Base-by-base conservation (phyloP, 805 yeast genomes). In the Ogataea glucozyma region DNA sequence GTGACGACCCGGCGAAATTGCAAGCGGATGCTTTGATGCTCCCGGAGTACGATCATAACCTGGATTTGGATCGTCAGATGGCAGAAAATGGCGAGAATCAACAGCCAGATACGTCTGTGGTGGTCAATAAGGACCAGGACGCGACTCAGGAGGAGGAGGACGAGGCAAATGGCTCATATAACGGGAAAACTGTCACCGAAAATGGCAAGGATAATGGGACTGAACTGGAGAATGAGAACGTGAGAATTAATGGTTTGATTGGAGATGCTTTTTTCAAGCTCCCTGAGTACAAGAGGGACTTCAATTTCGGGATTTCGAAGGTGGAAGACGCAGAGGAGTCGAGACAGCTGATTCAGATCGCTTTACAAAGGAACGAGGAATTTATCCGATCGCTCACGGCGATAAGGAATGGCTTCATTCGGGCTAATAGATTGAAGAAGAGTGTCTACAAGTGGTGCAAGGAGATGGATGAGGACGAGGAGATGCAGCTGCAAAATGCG, bases 341-440 rank as follows among this genome's bases (percentile, higher is more conserved):
- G 1, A 69, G 91, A 48, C 90, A 85, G 55, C 72, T 81, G 61
- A 81, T 78, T 40, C 96, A 76, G 70, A 88, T 83, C 33, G 84
- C 85, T 0, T 70, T 88, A 33, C 96, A 90, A 62, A 79, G 91
- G 48, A 78, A 82, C 45, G 89, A 88, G 58, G 98, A 93, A 63
- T 91, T 84, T 60, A 83, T 89, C 39, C 75, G 91, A 55, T 85
- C 89, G 47, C 68, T 93, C 56, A 71, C 79, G n/a, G 77, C 72
- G 26, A 74, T 93, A 26, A 74, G 97, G 52, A 75, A 75, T 54
- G 95, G 89, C 1, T 67, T 91, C 20, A 79, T 85, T 26, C 76
- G 86, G 54, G 91, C 96, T 0, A 87, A 85, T 53, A 70, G 91
- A 47, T 73, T 85, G 52, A 82, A 87, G 52, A 76, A 76, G 33